These are phyloP conservation scores for Colletotrichum sp. DNA, from an alignment of 2,329 filamentous ascomycete species.

Conservation along the genomic window DNA sequence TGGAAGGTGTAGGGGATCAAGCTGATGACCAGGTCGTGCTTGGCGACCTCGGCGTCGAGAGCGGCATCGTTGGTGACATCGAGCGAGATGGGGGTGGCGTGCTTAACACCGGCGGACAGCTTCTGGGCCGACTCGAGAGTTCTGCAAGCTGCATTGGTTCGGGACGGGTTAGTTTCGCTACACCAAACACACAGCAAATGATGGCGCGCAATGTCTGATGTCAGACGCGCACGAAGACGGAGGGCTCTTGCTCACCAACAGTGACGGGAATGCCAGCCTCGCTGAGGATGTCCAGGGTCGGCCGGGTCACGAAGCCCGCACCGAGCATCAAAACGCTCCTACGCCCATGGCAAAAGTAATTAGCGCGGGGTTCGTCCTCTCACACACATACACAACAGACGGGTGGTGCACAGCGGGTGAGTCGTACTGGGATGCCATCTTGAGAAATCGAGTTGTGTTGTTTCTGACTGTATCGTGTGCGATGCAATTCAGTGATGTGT, in stretches of 20 bases:
- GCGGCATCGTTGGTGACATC: slow-evolving; percentile 80
- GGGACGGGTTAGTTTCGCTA: neutral
- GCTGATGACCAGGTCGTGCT: slow-evolving; percentile 80
- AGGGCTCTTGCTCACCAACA: slow-evolving; percentile 55
- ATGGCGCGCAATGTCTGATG: neutral
- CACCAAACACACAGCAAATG: neutral
- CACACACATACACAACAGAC: neutral
- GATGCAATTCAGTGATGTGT: neutral
- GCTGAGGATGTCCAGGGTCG: slow-evolving; percentile 68
- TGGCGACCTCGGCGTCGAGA: slow-evolving; percentile 79
- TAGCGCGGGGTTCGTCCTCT: neutral
- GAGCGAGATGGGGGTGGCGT: slow-evolving; percentile 79
- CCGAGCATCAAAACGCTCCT: slow-evolving; percentile 48
- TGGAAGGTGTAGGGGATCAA: slow-evolving; percentile 94
- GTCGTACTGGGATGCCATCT: slow-evolving; percentile 17
- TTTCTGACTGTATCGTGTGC: neutral
- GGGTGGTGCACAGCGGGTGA: neutral
- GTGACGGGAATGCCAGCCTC: slow-evolving; percentile 67
- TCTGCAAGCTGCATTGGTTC: slow-evolving; percentile 70
- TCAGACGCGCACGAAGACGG: neutral
- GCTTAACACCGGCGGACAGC: slow-evolving; percentile 74
- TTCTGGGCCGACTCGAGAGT: slow-evolving; percentile 79
- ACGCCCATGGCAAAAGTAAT: neutral
- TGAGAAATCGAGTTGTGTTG: neutral
- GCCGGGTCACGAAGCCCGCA: slow-evolving; percentile 65